Base-by-base conservation (phyloP, 164 flowering plant genomes). In the Pachysandra terminalis region DNA sequence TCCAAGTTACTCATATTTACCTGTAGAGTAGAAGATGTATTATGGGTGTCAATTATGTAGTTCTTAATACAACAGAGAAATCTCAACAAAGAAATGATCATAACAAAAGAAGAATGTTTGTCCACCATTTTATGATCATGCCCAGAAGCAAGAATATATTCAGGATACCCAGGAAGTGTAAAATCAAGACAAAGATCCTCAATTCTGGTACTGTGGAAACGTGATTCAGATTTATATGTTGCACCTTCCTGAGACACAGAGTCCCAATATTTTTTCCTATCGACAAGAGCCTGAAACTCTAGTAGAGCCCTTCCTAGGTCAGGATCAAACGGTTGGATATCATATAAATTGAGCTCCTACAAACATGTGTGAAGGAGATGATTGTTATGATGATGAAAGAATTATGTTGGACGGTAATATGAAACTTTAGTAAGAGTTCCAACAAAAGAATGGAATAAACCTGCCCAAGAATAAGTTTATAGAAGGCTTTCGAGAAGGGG, bases 121-220 rank as follows among this genome's bases (percentile, higher is more conserved):
- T 40, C 75, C 71, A 95, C 98, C 94, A 84, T 78, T 58, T 70
- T 59, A 69, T 80, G 58, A 64, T 80, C 82, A 56, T 58, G 51
- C 8, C 68, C 81, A 40, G 84, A 74, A 40, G 69, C 15, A 69
- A 90, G 89, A 63, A 68, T 51, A 71, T 85, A 89, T 70, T 92
- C 90, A 59, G 95, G 85, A 84, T 89, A 91, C 7, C 99, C 99
- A 66, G 98, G 99, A 72, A 96, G 87, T 52, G 91, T 78, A 79
- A 93, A 96, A 75, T 93, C 93, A 68, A 93, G 90, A 73, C 78
- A 86, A 57, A 96, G 91, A 71, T 93, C 98, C 81, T 90, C 98
- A 73, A 96, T 85, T 65, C 62, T 82, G 28, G 89, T 76, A 78
- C 70, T 60, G 63, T 82, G 75, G 65, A 86, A 85, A 74, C 78